Base-by-base conservation (phyloP, 192 early-diverging fungal species). In the Phycomyces blakesleeanus region DNA sequence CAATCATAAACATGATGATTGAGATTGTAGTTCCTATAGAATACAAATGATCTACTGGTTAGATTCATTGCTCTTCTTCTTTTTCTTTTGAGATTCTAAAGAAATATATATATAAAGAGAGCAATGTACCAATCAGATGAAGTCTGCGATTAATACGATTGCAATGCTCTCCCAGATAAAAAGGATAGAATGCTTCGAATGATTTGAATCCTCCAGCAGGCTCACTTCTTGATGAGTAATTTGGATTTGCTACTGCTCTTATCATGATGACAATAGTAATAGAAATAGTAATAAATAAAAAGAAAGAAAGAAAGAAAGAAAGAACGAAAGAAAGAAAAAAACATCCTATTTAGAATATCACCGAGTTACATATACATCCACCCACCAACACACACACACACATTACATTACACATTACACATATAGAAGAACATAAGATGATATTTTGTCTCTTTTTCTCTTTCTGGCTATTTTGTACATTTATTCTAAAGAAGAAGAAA, bases 121-220 rank as follows among this genome's bases (percentile, higher is more conserved):
- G 24, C 5, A 15, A 52, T 16, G 72, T 79, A 74, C 84, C 80
- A 47, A 80, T 51, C 16, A 87, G 47, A 57, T 85, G 85, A 8
- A 86, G 73, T 14, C 86, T 71, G 9, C 82, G 71, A 69, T 75
- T 76, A 40, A 60, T 81, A 6, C 42, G 9, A 68, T 85, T 78
- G 52, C 71, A 76, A 68, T 84, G 81, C 67, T 85, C 81, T 7
- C 81, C 81, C 11, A 90, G 71, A 52, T 90, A 90, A 57, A 84
- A 90, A 34, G 86, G 85, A 57, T 88, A 90, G 54, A 90, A 90
- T 3, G 72, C 77, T 38, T 73, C 64, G 53, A 85, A 80, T n/a
- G 82, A 66, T 16, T 70, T 59, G 66, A 85, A 85, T 0, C 75
- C 71, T 4, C 71, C 73, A 3, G 57, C 59, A 7, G 76, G 71